Evolutionary conservation across 306 rosid genomes (phyloP), one percentile per base, ranked within the genome.

Genomic region (Betula pendula): DNA sequence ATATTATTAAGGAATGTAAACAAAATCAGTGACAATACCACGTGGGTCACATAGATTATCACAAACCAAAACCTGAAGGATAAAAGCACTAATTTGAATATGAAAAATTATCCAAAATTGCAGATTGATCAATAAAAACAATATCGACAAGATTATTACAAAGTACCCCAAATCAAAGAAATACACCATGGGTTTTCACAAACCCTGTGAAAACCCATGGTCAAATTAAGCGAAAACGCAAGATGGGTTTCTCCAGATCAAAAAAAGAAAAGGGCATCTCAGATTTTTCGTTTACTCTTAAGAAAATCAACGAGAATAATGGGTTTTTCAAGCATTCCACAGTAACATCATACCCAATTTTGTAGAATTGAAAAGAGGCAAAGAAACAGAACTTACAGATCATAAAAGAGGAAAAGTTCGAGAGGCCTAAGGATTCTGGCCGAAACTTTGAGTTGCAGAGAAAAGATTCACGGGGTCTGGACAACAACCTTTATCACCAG

Each of bases 371-470:
- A 44, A 60, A 73, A 6, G 10, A 9, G 66, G 47, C 45, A n/a
- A 27, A 53, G 38, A 8, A 10, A 4, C 31, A 48, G 50, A 72
- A 44, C 85, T 77, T 75, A 62, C 75, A 70, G 62, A 60, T 35
- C 22, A 69, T 44, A 11, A 68, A 49, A 68, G 49, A 11, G 20
- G 16, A 3, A 76, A 71, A 65, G 19, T 33, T 35, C 48, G 53
- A n/a, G 81, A 45, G 51, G 58, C 71, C 24, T 16, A 49, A 72
- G 16, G 58, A 10, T 44, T 72, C 65, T 27, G 55, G 40, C 42
- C 49, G 52, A 77, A 66, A 75, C 24, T 68, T 71, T 71, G 80
- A 79, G 71, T 35, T 48, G 68, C 42, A 43, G 63, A 45, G 43
- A 27, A 47, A 56, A 14, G 72, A 31, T 11, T 55, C 80, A 29